A percentile compares a stretch with the other conserved stretches of the same genome.
Evolutionary conservation across 148 eudicot species (phyloP).

Genomic region (Heliamphora exappendiculata): DNA sequence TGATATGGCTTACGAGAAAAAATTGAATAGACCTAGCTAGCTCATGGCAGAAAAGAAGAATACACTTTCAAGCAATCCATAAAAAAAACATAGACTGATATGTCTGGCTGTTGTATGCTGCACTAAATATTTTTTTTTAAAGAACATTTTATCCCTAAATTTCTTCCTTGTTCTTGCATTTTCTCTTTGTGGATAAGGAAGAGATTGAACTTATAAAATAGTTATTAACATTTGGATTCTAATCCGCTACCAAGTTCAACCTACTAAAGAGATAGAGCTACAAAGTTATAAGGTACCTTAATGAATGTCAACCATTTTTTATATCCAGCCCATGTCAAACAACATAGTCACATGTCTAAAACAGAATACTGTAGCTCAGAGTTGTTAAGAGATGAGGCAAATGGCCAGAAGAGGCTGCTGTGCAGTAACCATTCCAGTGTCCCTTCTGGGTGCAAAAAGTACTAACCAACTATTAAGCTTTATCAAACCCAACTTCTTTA

Average conservation of each 20-base stretch:
- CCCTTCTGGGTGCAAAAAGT: too few relatives aligned
- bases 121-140: too few relatives aligned
- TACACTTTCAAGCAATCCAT: background rate
- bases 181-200: too few relatives aligned
- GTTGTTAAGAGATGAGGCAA: background rate
- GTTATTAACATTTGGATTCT: background rate
- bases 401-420: too few relatives aligned
- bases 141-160: too few relatives aligned
- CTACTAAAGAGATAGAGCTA: background rate
- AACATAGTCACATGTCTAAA: background rate
- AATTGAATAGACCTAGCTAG: background rate
- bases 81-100: background rate
- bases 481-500: background rate
- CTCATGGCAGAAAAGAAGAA: background rate
- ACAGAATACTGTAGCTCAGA: background rate
- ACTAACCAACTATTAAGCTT: too few relatives aligned
- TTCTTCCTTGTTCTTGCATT: too few relatives aligned
- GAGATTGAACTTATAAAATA: too few relatives aligned
- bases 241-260: background rate
- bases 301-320: background rate
- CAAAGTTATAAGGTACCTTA: background rate
- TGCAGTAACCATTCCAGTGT: too few relatives aligned
- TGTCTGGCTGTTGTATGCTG: too few relatives aligned
- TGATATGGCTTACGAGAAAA: background rate
- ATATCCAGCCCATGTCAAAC: background rate